Evolutionary conservation across 2,329 filamentous ascomycete species (phyloP).

Genomic region (Paramyrothecium sp.): DNA sequence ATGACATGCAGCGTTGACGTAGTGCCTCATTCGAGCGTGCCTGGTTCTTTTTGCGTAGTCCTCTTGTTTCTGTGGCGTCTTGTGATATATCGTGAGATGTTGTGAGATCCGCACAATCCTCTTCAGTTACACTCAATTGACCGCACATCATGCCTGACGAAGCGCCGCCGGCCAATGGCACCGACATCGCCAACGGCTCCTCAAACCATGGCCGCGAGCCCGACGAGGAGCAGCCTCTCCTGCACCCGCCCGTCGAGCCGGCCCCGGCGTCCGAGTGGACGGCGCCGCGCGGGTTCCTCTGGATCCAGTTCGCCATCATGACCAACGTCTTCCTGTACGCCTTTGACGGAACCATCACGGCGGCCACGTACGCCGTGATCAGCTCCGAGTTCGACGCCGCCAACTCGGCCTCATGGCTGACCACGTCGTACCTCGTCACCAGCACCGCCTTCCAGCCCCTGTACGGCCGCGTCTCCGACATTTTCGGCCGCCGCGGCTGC

Average conservation of each 20-base stretch:
- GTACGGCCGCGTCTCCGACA: conserved; percentile 69
- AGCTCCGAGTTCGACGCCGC: conserved; percentile 72
- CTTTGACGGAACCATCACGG: conserved; percentile 73
- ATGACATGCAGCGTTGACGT: neutral
- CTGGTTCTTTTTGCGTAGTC: too few species aligned
- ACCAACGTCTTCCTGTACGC: conserved; percentile 64
- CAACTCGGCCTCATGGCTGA: conserved; percentile 73
- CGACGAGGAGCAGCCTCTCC: conserved; percentile 13
- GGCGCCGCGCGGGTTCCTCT: conserved; percentile 51
- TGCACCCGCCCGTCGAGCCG: conserved; percentile 15
- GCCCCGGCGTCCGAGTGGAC: conserved; percentile 32
- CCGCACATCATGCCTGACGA: neutral
- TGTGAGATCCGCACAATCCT: neutral
- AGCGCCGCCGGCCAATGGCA: neutral
- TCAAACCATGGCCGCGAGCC: neutral
- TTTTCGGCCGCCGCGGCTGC: conserved; percentile 60
- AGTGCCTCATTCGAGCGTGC: too few species aligned
- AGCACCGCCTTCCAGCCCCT: conserved; percentile 71
- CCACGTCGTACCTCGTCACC: conserved; percentile 70
- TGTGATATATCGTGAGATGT: too few species aligned
- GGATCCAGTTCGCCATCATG: conserved; percentile 62
- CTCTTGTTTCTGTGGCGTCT: too few species aligned
- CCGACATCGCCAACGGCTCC: neutral
- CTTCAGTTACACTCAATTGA: neutral
- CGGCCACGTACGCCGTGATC: conserved; percentile 71